Conservation (phyloP, 1,139 yeast genomes). For the Suhomyces yuchorum region DNA sequence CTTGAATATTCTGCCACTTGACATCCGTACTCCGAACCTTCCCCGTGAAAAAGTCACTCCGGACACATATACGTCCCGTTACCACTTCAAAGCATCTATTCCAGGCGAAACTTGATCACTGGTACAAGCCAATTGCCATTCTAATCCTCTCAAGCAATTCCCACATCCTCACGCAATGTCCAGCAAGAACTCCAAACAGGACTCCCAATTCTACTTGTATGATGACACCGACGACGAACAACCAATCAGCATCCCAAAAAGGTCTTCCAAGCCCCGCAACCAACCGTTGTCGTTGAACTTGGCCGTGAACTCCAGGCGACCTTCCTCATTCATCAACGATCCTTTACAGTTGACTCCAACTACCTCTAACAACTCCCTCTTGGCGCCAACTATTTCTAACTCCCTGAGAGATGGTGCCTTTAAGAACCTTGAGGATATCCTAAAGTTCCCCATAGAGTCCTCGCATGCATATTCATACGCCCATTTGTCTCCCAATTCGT, state of each 20-base stretch:
- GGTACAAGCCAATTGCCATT: too few relatives aligned
- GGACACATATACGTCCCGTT: background rate
- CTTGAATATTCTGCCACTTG: background rate
- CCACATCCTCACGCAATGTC: background rate
- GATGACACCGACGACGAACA: slow-evolving; percentile 14
- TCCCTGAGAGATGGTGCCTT: slow-evolving; percentile 11
- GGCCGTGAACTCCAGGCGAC: slow-evolving; percentile 12
- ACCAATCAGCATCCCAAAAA: slow-evolving; percentile 11
- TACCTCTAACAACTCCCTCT: slow-evolving; percentile 11
- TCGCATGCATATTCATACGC: slow-evolving; percentile 87
- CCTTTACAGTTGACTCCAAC: slow-evolving; percentile 16
- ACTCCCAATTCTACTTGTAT: slow-evolving; percentile 15
- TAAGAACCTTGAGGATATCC: slow-evolving; percentile 33
- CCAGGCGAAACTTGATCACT: too few relatives aligned
- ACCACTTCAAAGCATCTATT: too few relatives aligned
- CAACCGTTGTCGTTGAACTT: slow-evolving; percentile 5
- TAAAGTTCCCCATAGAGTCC: slow-evolving; percentile 73
- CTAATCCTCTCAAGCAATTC: background rate
- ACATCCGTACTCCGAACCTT: background rate
- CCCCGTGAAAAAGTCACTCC: background rate
- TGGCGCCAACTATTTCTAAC: slow-evolving; percentile 1
- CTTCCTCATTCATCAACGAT: slow-evolving; percentile 10
- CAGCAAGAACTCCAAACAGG: background rate
- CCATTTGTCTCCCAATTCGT: slow-evolving; percentile 75
- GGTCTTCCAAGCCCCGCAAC: slow-evolving; percentile 4